phyloP scores from a whole-genome alignment of 176 grass and related monocot species.

The Oropetium thomaeum region DNA sequence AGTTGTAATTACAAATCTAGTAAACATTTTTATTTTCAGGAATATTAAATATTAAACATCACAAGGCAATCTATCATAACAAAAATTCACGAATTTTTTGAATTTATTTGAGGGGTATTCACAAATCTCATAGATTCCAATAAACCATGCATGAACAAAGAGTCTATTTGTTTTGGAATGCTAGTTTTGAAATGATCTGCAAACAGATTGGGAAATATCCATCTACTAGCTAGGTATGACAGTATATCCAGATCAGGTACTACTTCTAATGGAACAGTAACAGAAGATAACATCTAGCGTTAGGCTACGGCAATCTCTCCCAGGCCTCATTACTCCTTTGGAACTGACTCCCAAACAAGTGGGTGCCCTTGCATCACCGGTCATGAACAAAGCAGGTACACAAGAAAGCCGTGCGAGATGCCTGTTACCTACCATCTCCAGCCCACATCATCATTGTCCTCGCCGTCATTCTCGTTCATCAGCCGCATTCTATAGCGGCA shows the following conservation, averaged over 20 bases:
- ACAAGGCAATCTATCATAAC: too few species aligned
- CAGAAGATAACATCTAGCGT: too few species aligned
- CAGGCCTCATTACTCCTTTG: conserved; percentile 11
- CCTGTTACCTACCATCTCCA: conserved; percentile 39
- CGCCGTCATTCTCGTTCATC: background rate
- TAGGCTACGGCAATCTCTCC: conserved; percentile 13
- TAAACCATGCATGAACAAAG: background rate
- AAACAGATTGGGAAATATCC: background rate
- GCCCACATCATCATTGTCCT: background rate
- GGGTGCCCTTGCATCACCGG: conserved; percentile 8
- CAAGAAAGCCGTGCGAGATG: conserved; percentile 47
- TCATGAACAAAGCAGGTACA: conserved; percentile 32
- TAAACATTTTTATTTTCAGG: too few species aligned
- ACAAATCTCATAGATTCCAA: background rate
- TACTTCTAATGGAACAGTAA: background rate
- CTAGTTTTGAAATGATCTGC: background rate
- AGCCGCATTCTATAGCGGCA: background rate
- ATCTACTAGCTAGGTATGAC: conserved; percentile 1
- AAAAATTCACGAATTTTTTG: too few species aligned
- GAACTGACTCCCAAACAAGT: conserved; percentile 25
- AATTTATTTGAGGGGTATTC: too few species aligned
- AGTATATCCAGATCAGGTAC: background rate
- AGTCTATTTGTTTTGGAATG: background rate
- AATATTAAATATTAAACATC: too few species aligned
- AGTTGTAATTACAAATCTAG: too few species aligned